phyloP scores from a whole-genome alignment of 2,329 filamentous ascomycete genomes.

The Colletotrichum spinosum region DNA sequence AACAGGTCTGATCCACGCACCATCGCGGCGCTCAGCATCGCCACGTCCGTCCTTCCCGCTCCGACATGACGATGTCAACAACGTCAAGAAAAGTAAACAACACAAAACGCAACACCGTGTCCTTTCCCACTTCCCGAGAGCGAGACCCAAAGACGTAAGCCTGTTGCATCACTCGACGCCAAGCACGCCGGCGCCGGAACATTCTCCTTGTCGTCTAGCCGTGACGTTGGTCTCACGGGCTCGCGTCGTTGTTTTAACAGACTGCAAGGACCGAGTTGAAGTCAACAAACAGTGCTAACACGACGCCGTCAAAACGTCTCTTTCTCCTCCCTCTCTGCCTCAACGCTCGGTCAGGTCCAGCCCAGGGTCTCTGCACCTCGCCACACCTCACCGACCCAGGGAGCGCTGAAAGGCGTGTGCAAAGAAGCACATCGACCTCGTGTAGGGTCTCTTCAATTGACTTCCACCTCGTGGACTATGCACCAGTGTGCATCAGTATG shows the following conservation, averaged over 20 bases:
- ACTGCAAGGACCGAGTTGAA: background rate
- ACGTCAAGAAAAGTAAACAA: background rate
- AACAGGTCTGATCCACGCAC: no score
- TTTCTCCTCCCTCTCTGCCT: background rate
- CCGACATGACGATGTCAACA: no score
- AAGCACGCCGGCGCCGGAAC: background rate
- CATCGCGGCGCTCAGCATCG: no score
- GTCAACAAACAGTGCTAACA: background rate
- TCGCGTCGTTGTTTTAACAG: no score
- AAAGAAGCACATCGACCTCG: no score
- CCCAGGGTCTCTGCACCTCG: background rate
- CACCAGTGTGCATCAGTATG: no score
- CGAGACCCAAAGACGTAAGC: background rate
- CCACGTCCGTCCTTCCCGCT: no score
- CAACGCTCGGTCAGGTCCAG: conserved; percentile 26
- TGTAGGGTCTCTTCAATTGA: conserved; percentile 10
- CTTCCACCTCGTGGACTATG: no score
- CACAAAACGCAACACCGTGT: background rate
- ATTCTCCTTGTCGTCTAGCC: background rate
- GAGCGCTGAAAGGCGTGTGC: background rate
- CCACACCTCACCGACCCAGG: background rate
- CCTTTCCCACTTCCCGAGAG: background rate
- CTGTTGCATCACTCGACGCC: conserved; percentile 23
- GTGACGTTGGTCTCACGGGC: background rate
- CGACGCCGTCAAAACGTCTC: conserved; percentile 15